Evolutionary conservation across 495 filamentous ascomycete species (phyloP), one percentile per base, ranked within the genome.

Genomic region (Tuber magnatum): DNA sequence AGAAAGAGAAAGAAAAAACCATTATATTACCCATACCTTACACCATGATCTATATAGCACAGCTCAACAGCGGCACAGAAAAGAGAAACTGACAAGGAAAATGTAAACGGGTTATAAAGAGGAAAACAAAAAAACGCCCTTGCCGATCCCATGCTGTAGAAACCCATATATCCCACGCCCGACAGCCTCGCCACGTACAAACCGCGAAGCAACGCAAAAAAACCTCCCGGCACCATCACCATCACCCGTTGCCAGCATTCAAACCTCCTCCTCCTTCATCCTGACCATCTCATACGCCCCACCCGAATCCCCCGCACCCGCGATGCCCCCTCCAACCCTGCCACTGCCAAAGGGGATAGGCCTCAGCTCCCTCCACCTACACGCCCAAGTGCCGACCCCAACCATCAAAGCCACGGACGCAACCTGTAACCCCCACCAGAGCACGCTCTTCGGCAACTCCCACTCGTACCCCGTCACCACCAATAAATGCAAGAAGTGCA

Each of bases 341-440:
- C 71, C 71, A 56, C 68, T 74, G 1, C 72, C 73, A n/a, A 99
- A 97, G 43, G 86, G 89, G 76, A 99, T 97, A 9, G 95, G 95
- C 79, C 88, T 86, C 72, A 99, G 84, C 83, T 99, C 94, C 44
- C 95, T 86, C 86, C 92, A 95, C 83, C 89, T 92, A 83, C 95
- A 99, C 14, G 89, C 90, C 92, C 95, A 99, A 35, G 96, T 92
- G 0, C 92, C 94, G 2, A 92, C 85, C 32, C 83, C 86, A 0
- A 88, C 90, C 87, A 94, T 94, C 41, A 94, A 78, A 0, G 84
- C 86, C 28, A 89, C 90, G 73, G 92, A 93, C 42, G 85, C 86
- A 32, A 86, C 83, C 85, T 97, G 93, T 38, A 96, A 83, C 0
- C 86, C 85, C 95, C 95, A 99, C 95, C 95, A 99, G 71, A 94